Percentiles rank a stretch among this genome's conserved stretches.
Evolutionary conservation across 495 filamentous ascomycete species (phyloP).

Genomic region (Rusavskia elegans): DNA sequence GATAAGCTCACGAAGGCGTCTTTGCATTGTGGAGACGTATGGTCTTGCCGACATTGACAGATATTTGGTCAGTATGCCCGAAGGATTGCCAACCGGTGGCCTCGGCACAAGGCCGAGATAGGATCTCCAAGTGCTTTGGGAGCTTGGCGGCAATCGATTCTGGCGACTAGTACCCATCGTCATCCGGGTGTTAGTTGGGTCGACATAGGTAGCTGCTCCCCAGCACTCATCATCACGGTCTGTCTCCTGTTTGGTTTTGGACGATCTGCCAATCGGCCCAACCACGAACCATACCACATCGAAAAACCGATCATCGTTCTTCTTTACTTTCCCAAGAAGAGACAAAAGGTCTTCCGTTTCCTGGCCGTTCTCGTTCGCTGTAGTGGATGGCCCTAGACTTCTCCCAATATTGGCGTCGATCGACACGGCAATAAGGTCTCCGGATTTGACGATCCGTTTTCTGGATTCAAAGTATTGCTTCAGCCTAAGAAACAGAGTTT

Average conservation of each 20-base stretch:
- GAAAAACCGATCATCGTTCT: neutral
- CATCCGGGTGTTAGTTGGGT: conserved; percentile 71
- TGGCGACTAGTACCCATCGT: conserved; percentile 72
- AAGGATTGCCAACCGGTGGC: conserved; percentile 19
- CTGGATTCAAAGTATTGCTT: conserved; percentile 75
- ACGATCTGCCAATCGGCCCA: conserved; percentile 44
- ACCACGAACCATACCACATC: conserved; percentile 85
- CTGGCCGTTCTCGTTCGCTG: conserved; percentile 3
- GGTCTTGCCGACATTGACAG: conserved; percentile 20
- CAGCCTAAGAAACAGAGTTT: conserved; percentile 63
- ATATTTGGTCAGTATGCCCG: conserved; percentile 5
- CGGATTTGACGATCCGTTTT: conserved; percentile 60
- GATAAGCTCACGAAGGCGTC: conserved; percentile 70
- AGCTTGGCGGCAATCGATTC: conserved; percentile 56
- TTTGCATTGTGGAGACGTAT: conserved; percentile 50
- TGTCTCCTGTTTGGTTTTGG: conserved; percentile 37
- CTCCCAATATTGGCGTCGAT: conserved; percentile 39
- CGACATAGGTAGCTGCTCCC: conserved; percentile 70
- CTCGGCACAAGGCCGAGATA: conserved; percentile 61
- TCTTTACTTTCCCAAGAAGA: neutral
- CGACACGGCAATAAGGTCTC: conserved; percentile 73
- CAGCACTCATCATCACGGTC: conserved; percentile 46
- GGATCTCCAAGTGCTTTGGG: conserved; percentile 66
- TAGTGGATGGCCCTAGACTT: conserved; percentile 4
- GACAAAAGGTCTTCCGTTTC: conserved; percentile 11